These are phyloP conservation scores for Garcia nutans DNA, from an alignment of 345 rosid species.

Conservation along the genomic window DNA sequence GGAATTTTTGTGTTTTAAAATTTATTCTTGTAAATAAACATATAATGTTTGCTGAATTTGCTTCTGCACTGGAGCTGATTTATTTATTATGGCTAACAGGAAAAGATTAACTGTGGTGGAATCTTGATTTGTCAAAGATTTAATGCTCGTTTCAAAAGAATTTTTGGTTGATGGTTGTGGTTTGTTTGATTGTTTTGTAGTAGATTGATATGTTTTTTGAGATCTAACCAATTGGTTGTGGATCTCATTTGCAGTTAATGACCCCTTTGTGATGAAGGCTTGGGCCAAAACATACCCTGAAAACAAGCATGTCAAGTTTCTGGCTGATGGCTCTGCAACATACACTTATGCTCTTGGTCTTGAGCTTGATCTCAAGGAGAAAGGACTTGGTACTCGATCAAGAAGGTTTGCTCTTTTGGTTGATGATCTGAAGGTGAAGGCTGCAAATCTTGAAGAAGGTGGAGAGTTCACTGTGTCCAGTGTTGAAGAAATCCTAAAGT, in stretches of 20 bases:
- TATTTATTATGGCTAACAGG: neutral
- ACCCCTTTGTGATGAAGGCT: slow-evolving; percentile 95
- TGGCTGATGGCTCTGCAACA: slow-evolving; percentile 83
- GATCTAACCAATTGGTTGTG: neutral
- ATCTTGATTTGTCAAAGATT: neutral
- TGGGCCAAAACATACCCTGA: slow-evolving; percentile 94
- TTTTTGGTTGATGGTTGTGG: too few species aligned
- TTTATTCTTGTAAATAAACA: too few species aligned
- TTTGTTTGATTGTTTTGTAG: too few species aligned
- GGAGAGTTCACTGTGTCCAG: slow-evolving; percentile 90
- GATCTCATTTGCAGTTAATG: slow-evolving; percentile 63
- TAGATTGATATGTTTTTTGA: neutral
- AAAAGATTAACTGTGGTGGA: neutral
- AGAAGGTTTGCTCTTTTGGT: slow-evolving; percentile 83
- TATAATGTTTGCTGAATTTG: neutral
- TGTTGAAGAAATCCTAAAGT: slow-evolving; percentile 79
- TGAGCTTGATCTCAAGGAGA: slow-evolving; percentile 81
- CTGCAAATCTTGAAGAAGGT: slow-evolving; percentile 81
- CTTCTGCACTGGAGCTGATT: neutral
- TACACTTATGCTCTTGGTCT: slow-evolving; percentile 88
- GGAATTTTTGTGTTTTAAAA: too few species aligned
- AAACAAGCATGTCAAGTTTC: slow-evolving; percentile 86
- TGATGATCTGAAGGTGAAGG: slow-evolving; percentile 89
- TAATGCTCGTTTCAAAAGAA: too few species aligned
- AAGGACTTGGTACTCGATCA: slow-evolving; percentile 86